A percentile compares a stretch with the other conserved stretches of the same genome.
phyloP scores from a whole-genome alignment of 139 green algal species.

The Closterium sp. region DNA sequence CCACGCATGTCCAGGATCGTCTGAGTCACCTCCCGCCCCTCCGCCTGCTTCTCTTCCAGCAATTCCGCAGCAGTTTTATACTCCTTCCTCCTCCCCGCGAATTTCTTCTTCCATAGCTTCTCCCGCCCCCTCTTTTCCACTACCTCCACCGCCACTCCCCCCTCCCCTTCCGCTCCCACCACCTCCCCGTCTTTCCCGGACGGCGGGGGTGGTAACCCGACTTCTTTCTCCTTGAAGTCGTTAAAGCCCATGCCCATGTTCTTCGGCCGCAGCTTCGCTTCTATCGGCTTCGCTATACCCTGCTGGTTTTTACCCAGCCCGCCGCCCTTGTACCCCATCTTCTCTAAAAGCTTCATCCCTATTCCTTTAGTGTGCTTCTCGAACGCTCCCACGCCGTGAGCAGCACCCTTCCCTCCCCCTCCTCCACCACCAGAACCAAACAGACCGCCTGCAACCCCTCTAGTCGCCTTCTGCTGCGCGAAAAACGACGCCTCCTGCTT shows the following conservation, averaged over 20 bases:
- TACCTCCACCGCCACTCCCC: slow-evolving; percentile 2
- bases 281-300: slow-evolving; percentile 84
- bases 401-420: neutral
- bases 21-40: slow-evolving; percentile 9
- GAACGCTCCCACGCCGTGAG: slow-evolving; percentile 64
- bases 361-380: slow-evolving; percentile 93
- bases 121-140: slow-evolving; percentile 12
- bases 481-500: slow-evolving; percentile 32
- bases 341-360: slow-evolving; percentile 87
- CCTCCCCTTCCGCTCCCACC: neutral
- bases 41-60: slow-evolving; percentile 54
- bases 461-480: neutral
- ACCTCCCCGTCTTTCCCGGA: neutral
- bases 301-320: slow-evolving; percentile 68
- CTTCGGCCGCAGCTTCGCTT: slow-evolving; percentile 86
- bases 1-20: slow-evolving; percentile 94
- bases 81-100: slow-evolving; percentile 36
- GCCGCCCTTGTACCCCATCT: slow-evolving; percentile 90
- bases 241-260: slow-evolving; percentile 90
- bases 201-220: slow-evolving; percentile 18
- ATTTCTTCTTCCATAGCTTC: slow-evolving; percentile 59
- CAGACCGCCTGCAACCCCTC: neutral
- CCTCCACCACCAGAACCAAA: neutral
- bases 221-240: slow-evolving; percentile 49
- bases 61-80: slow-evolving; percentile 80